Conservation (phyloP, 2,329 filamentous ascomycete species). For the Fusarium buxicola region DNA sequence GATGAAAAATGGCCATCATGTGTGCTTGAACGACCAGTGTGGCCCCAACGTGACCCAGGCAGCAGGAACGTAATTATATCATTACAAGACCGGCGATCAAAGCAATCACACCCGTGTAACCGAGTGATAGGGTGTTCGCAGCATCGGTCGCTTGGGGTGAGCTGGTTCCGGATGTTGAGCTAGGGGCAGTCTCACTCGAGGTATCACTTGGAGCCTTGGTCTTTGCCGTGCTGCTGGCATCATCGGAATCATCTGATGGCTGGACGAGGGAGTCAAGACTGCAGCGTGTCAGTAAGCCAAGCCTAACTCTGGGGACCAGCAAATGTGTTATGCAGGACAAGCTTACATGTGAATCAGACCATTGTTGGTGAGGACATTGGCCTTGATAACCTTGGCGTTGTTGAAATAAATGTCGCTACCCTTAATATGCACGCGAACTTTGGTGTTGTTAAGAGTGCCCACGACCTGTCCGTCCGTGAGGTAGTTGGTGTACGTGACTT, state of each 20-base stretch:
- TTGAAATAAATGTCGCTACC: conserved; percentile 38
- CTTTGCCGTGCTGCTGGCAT: neutral
- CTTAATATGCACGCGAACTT: conserved; percentile 26
- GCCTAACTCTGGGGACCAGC: no score
- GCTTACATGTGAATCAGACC: conserved; percentile 39
- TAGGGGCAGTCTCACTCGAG: neutral
- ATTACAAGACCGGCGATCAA: conserved; percentile 13
- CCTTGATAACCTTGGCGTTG: conserved; percentile 39
- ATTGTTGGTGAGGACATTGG: conserved; percentile 40
- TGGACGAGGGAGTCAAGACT: conserved; percentile 15
- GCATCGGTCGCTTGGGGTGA: conserved; percentile 4
- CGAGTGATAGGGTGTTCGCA: conserved; percentile 3
- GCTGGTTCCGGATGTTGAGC: conserved; percentile 10
- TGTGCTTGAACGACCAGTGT: neutral
- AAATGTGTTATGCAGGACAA: neutral
- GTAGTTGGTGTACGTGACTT: conserved; percentile 37
- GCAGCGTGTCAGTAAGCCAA: neutral
- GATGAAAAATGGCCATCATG: no score
- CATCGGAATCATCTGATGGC: conserved; percentile 2
- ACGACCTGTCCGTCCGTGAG: conserved; percentile 32
- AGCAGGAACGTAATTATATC: conserved; percentile 3
- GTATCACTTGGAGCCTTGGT: conserved; percentile 4
- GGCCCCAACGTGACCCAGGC: neutral
- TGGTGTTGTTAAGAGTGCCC: conserved; percentile 29
- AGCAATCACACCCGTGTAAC: neutral